These are phyloP conservation scores for Physocladia obscura DNA, from an alignment of 192 early-diverging fungal genomes.

Conservation along the genomic window DNA sequence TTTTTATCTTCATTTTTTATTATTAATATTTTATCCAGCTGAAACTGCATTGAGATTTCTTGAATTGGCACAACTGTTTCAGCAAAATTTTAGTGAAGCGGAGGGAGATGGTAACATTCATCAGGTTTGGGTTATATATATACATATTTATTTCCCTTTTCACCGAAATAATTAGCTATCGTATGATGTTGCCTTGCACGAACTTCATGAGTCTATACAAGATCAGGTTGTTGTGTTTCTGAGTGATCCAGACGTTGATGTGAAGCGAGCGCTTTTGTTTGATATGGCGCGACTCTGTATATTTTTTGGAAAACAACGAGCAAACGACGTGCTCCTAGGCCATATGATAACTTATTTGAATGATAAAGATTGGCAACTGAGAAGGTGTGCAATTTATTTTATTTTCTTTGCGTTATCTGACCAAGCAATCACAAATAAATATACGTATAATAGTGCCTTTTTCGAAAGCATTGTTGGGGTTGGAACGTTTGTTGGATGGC, in stretches of 20 bases:
- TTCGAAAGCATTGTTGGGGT: conserved; percentile 91
- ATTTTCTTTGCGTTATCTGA: neutral
- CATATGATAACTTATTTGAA: conserved; percentile 98
- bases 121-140: neutral
- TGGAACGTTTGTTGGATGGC: conserved; percentile 81
- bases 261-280: conserved; percentile 81
- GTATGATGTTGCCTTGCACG: conserved; percentile 72
- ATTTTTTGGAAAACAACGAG: conserved; percentile 78
- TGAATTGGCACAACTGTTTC: conserved; percentile 68
- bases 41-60: conserved; percentile 75
- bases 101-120: conserved; percentile 48
- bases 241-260: conserved; percentile 75
- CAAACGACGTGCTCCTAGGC: conserved; percentile 79
- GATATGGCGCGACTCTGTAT: conserved; percentile 79
- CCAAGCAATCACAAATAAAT: neutral
- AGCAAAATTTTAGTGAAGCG: conserved; percentile 39
- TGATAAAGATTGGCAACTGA: conserved; percentile 89
- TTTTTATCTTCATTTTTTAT: neutral
- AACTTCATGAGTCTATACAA: conserved; percentile 78
- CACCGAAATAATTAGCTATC: conserved; percentile 51
- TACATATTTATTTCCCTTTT: conserved; percentile 16
- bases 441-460: conserved; percentile 70
- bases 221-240: conserved; percentile 78
- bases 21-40: conserved; percentile 46
- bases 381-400: conserved; percentile 69